A percentile compares a stretch with the other conserved stretches of the same genome.
Evolutionary conservation across 192 early-diverging fungal species (phyloP).

Genomic region (Podila verticillata): DNA sequence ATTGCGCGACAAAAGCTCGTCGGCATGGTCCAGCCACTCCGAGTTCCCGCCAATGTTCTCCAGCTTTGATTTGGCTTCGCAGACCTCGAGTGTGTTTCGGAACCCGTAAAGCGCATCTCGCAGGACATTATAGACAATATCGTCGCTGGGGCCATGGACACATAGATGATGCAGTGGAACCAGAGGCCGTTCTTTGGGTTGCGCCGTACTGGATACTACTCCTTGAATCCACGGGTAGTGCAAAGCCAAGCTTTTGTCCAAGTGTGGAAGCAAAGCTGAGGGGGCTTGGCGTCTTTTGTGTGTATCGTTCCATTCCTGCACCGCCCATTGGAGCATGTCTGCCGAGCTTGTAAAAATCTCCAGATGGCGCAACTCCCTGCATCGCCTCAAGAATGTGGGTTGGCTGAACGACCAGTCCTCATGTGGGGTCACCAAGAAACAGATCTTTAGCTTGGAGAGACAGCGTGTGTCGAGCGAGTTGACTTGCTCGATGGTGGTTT

Average conservation of each 20-base stretch:
- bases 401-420: constrained; percentile 19
- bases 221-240: not conserved
- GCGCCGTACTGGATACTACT: not conserved
- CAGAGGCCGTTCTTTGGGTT: not conserved
- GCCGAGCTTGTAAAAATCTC: constrained; percentile 22
- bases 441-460: constrained; percentile 11
- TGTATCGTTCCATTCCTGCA: constrained; percentile 25
- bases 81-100: constrained; percentile 11
- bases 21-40: constrained; percentile 24
- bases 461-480: constrained; percentile 15
- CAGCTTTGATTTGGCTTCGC: constrained; percentile 16
- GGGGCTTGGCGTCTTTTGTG: not conserved
- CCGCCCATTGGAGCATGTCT: constrained; percentile 36
- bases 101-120: constrained; percentile 36
- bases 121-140: constrained; percentile 18
- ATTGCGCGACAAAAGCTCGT: not conserved
- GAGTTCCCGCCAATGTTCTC: constrained; percentile 9
- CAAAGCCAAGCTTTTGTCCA: not conserved
- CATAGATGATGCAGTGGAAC: constrained; percentile 11
- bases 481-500: constrained; percentile 6
- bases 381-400: constrained; percentile 27
- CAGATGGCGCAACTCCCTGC: constrained; percentile 15
- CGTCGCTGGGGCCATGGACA: constrained; percentile 22
- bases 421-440: constrained; percentile 1
- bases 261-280: no score